Evolutionary conservation across 306 rosid genomes (phyloP).

Genomic region (Abrus precatorius): DNA sequence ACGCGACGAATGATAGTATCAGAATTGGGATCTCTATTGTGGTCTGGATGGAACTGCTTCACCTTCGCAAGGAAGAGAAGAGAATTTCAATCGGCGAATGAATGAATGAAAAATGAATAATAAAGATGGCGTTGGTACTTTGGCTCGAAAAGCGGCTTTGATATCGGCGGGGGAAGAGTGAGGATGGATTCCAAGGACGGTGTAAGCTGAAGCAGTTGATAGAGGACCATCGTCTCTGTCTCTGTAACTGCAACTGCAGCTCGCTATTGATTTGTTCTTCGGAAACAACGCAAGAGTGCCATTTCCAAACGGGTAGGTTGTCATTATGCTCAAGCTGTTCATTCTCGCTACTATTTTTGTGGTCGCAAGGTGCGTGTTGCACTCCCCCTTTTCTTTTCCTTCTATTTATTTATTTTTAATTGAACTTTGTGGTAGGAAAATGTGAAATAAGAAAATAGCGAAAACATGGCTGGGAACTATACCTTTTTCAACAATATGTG

Average conservation of each 20-base stretch:
- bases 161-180: constrained; percentile 68
- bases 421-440: not conserved
- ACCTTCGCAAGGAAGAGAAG: constrained; percentile 57
- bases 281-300: constrained; percentile 37
- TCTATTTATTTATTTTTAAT: not conserved
- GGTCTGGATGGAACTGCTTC: constrained; percentile 93
- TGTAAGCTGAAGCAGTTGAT: constrained; percentile 65
- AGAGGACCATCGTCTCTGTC: constrained; percentile 52
- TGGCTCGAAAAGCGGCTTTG: constrained; percentile 90
- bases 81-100: not conserved
- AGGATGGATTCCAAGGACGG: constrained; percentile 74
- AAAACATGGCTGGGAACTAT: too few relatives aligned
- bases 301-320: constrained; percentile 51
- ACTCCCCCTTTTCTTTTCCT: not conserved
- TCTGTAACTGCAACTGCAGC: constrained; percentile 52
- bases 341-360: constrained; percentile 36
- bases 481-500: not conserved
- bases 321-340: constrained; percentile 51
- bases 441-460: too few relatives aligned
- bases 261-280: constrained; percentile 42
- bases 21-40: constrained; percentile 63
- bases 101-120: not conserved
- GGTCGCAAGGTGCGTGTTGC: constrained; percentile 1
- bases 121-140: constrained; percentile 51
- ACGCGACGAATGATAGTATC: constrained; percentile 86